Evolutionary conservation across 371 early-diverging fungal genomes (phyloP).

Genomic region (Globomyces sp.): DNA sequence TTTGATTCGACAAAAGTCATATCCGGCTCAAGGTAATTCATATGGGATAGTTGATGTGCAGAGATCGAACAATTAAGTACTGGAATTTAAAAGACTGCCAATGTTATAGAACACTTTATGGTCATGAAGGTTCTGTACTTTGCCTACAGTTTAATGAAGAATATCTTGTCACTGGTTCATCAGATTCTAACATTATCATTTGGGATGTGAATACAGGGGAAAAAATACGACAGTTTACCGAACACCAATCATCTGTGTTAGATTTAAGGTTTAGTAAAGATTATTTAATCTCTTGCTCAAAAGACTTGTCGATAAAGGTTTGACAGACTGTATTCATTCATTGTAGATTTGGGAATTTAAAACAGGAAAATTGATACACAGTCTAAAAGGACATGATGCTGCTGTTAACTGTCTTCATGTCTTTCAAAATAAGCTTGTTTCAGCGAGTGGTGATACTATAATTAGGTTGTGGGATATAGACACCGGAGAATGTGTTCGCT

Average conservation of each 20-base stretch:
- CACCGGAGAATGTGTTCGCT: constrained; percentile 40
- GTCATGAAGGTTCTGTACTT: constrained; percentile 88
- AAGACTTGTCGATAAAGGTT: constrained; percentile 78
- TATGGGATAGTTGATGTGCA: too few species aligned
- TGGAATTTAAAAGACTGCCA: constrained; percentile 71
- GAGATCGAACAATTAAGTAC: constrained; percentile 84
- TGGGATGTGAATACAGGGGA: constrained; percentile 71
- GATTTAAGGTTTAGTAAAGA: constrained; percentile 68
- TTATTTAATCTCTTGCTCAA: constrained; percentile 84
- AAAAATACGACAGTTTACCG: constrained; percentile 50
- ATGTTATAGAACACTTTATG: constrained; percentile 69
- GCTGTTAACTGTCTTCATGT: constrained; percentile 50
- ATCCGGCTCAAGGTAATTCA: constrained; percentile 68
- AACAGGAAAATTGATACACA: constrained; percentile 46
- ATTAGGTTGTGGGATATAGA: constrained; percentile 84
- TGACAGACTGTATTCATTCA: too few species aligned
- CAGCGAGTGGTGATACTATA: constrained; percentile 77
- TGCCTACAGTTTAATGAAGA: constrained; percentile 81
- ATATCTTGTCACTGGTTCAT: constrained; percentile 86
- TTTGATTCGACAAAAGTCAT: constrained; percentile 78
- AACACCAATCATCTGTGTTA: constrained; percentile 71
- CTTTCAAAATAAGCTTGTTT: constrained; percentile 64
- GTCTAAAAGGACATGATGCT: constrained; percentile 46
- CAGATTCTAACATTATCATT: constrained; percentile 83
- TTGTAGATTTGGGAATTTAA: constrained; percentile 66